A percentile compares a stretch with the other conserved stretches of the same genome.
Evolutionary conservation across 2,329 filamentous ascomycete genomes (phyloP).

Genomic region (Diaporthe australafricana): DNA sequence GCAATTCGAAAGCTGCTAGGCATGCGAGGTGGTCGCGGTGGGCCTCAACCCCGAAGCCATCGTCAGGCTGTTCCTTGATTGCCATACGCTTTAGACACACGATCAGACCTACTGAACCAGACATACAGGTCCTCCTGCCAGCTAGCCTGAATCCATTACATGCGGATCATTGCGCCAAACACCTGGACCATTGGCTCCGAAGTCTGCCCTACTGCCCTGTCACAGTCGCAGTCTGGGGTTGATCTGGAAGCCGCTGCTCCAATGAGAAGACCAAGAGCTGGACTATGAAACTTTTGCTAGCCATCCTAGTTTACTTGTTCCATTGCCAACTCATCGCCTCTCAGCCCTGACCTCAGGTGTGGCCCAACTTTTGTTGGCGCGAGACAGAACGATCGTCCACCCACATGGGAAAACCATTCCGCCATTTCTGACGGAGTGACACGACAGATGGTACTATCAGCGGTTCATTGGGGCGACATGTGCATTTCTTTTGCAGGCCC

Average conservation of each 20-base stretch:
- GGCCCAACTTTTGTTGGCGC: slow-evolving; percentile 13
- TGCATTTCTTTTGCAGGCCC: slow-evolving; percentile 3
- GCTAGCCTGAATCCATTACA: slow-evolving; percentile 2
- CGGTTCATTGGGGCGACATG: not conserved
- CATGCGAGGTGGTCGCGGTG: not conserved
- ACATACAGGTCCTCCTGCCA: slow-evolving; percentile 1
- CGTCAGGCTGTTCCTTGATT: not conserved
- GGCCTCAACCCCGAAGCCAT: not conserved
- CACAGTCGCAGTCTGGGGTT: slow-evolving; percentile 9
- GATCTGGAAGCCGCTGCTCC: slow-evolving; percentile 25
- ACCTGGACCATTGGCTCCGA: not conserved
- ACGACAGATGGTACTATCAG: slow-evolving; percentile 12
- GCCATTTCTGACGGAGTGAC: slow-evolving; percentile 8
- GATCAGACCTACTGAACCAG: slow-evolving; percentile 2
- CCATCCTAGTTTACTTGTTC: not conserved
- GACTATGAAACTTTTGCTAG: slow-evolving; percentile 18
- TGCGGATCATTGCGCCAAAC: slow-evolving; percentile 4
- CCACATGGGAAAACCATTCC: not conserved
- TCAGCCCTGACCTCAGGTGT: slow-evolving; percentile 4
- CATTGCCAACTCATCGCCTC: slow-evolving; percentile 27
- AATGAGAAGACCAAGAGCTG: slow-evolving; percentile 23
- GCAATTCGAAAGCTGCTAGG: not conserved
- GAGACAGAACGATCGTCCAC: slow-evolving; percentile 1
- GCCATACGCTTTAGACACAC: slow-evolving; percentile 3
- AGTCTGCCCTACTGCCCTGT: not conserved